Evolutionary conservation across 73 alveolate species (phyloP).

Genomic region (Stentor coeruleus): DNA sequence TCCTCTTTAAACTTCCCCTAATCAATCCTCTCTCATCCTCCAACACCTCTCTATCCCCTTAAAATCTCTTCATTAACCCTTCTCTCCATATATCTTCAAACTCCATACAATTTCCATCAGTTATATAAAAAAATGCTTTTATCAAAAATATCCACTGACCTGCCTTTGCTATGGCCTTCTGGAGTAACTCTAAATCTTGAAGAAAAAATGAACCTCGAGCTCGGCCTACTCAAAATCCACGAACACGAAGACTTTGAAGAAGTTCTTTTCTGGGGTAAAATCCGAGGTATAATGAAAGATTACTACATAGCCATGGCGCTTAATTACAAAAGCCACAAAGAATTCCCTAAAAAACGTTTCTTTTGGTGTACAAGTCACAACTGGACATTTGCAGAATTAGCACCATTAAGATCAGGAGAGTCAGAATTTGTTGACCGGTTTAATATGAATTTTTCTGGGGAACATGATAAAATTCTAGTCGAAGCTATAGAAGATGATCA

Average conservation of each 20-base stretch:
- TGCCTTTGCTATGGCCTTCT: neutral
- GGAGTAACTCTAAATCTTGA: neutral
- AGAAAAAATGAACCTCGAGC: conserved; percentile 1
- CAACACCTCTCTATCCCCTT: too few species aligned
- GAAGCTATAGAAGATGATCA: conserved; percentile 48
- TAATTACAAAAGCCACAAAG: conserved; percentile 58
- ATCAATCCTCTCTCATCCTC: neutral
- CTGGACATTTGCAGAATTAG: conserved; percentile 73
- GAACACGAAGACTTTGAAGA: conserved; percentile 45
- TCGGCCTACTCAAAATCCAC: neutral
- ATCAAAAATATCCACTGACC: neutral
- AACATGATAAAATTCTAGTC: conserved; percentile 60
- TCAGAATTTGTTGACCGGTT: conserved; percentile 47
- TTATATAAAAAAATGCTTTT: neutral
- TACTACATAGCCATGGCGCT: conserved; percentile 82
- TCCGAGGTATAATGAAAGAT: conserved; percentile 67
- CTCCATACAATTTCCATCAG: neutral
- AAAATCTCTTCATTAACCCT: neutral
- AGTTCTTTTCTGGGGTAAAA: conserved; percentile 74
- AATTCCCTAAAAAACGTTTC: conserved; percentile 85
- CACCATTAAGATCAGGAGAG: conserved; percentile 67
- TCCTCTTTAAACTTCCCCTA: neutral
- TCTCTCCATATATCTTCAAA: neutral
- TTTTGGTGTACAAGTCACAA: conserved; percentile 72
- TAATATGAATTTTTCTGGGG: conserved; percentile 70